phyloP scores from a whole-genome alignment of 257 asterid species.

The Echium plantagineum region DNA sequence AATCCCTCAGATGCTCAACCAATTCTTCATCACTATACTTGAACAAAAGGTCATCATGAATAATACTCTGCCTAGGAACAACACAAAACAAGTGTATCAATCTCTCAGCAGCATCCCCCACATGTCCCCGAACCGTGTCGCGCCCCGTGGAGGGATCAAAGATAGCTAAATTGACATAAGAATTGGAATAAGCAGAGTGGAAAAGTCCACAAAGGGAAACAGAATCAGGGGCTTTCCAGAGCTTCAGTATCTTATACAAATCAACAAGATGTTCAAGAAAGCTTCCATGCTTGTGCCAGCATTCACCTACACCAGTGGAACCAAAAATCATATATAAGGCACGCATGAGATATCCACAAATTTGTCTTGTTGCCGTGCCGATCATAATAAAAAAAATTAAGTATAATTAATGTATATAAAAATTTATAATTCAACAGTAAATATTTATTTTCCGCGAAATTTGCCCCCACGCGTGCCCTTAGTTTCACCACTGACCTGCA shows the following conservation, averaged over 20 bases:
- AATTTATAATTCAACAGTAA: too few species aligned
- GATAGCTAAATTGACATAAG: slow-evolving; percentile 78
- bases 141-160: slow-evolving; percentile 71
- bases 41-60: slow-evolving; percentile 51
- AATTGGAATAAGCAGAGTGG: slow-evolving; percentile 90
- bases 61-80: slow-evolving; percentile 58
- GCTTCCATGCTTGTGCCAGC: slow-evolving; percentile 90
- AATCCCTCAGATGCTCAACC: slow-evolving; percentile 38
- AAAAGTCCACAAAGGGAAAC: slow-evolving; percentile 83
- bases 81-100: slow-evolving; percentile 70
- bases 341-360: too few species aligned
- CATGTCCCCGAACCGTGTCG: slow-evolving; percentile 55
- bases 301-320: slow-evolving; percentile 63
- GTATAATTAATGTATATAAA: too few species aligned
- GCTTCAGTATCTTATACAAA: slow-evolving; percentile 59
- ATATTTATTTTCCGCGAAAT: too few species aligned
- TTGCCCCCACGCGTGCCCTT: too few species aligned
- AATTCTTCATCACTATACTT: slow-evolving; percentile 55
- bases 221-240: slow-evolving; percentile 63
- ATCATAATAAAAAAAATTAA: too few species aligned
- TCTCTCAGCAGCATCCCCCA: slow-evolving; percentile 62
- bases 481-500: slow-evolving; percentile 75
- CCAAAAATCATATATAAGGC: too few species aligned
- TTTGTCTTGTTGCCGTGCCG: too few species aligned
- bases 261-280: slow-evolving; percentile 67